A percentile compares a stretch with the other conserved stretches of the same genome.
Evolutionary conservation across 2,329 filamentous ascomycete species (phyloP).

Genomic region (Sporothrix dimorphospora): DNA sequence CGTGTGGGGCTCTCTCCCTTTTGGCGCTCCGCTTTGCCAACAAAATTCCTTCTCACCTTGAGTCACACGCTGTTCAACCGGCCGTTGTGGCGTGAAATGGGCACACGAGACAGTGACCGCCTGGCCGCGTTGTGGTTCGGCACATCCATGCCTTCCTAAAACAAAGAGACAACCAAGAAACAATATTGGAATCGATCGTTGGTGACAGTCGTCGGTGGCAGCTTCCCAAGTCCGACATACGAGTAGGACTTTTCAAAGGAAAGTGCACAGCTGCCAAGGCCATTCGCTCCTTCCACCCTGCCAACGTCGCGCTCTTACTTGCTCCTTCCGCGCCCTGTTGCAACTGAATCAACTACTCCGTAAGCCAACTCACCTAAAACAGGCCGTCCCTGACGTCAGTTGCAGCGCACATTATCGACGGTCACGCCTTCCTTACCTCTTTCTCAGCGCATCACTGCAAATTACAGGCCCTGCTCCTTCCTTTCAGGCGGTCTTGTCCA

Average conservation of each 20-base stretch:
- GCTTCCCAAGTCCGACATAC: not conserved
- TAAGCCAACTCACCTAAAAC: not conserved
- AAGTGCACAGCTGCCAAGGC: not conserved
- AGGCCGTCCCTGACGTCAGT: constrained; percentile 22
- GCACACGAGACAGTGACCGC: not conserved
- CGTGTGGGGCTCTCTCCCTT: constrained; percentile 13
- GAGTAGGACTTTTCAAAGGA: not conserved
- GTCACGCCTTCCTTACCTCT: constrained; percentile 22
- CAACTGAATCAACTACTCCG: not conserved
- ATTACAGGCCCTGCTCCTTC: not conserved
- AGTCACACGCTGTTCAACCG: constrained; percentile 20
- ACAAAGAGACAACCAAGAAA: not conserved
- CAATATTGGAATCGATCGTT: not conserved
- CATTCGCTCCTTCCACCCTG: not conserved
- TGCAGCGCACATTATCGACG: not conserved
- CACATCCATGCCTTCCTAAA: not conserved
- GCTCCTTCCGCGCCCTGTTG: not conserved
- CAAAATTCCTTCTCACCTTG: constrained; percentile 7
- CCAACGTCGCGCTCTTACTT: not conserved
- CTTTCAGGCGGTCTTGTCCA: not conserved
- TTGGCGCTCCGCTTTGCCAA: constrained; percentile 19
- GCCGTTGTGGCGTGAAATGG: not conserved
- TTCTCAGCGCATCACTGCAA: not conserved
- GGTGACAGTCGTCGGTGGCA: not conserved
- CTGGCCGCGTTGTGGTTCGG: not conserved